phyloP scores from a whole-genome alignment of 148 eudicot genomes.

The Oxyria digyna region DNA sequence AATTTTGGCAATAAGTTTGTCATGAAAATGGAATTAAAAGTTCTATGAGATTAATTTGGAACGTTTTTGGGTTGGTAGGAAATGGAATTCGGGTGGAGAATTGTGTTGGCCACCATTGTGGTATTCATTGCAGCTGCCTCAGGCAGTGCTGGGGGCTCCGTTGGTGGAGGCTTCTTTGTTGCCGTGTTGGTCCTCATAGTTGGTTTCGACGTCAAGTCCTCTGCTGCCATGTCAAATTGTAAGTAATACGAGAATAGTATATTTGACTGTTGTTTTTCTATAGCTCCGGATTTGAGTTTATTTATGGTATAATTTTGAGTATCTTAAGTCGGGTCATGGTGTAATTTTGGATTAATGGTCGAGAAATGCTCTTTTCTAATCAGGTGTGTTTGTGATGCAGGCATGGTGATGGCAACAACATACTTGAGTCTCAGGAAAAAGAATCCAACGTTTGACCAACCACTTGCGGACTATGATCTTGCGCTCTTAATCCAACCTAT shows the following conservation, averaged over 20 bases:
- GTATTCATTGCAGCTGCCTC: neutral
- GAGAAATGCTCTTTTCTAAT: neutral
- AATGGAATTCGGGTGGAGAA: neutral
- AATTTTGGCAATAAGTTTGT: neutral
- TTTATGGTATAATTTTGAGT: no score
- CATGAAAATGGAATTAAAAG: neutral
- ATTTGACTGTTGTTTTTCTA: no score
- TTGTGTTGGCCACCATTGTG: neutral
- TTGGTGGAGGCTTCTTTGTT: neutral
- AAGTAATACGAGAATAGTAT: neutral
- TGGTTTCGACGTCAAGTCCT: neutral
- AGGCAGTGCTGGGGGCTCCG: neutral
- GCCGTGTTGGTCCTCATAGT: neutral
- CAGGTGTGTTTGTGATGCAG: neutral
- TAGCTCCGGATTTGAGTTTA: no score
- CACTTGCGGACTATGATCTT: neutral
- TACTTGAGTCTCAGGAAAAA: neutral
- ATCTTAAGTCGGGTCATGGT: no score
- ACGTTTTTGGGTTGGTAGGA: neutral
- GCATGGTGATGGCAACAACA: neutral
- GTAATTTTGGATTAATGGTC: neutral
- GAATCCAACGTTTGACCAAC: neutral
- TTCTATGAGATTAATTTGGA: neutral
- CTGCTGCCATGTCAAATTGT: neutral
- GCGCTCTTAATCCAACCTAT: neutral